Percentiles rank a stretch among this genome's conserved stretches.
These are phyloP conservation scores for Colletotrichum sp. DNA, from an alignment of 2,329 filamentous ascomycete genomes.

Conservation along the genomic window DNA sequence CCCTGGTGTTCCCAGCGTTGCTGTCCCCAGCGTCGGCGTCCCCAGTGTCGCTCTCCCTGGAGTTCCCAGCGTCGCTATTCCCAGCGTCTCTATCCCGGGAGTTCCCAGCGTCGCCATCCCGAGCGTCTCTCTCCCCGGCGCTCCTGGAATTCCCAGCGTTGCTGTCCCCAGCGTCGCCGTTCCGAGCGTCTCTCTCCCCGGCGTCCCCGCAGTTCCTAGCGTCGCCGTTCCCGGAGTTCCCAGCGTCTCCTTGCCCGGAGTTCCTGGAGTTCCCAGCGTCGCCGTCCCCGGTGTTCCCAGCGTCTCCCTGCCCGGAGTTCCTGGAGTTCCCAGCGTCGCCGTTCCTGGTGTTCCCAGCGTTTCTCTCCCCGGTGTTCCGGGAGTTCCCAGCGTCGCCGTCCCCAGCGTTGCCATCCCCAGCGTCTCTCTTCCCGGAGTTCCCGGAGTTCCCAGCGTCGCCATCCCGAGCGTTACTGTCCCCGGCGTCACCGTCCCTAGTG, in stretches of 20 bases:
- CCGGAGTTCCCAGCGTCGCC: neutral
- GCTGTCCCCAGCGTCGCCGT: neutral
- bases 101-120: neutral
- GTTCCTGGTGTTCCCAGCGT: neutral
- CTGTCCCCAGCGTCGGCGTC: neutral
- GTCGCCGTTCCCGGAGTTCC: no score
- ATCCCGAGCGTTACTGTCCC: neutral
- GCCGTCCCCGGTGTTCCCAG: neutral
- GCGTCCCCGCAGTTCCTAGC: neutral
- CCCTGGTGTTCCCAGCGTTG: neutral
- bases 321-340: neutral
- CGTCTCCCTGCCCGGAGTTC: neutral
- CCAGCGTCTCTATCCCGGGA: neutral
- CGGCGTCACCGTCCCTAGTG: neutral
- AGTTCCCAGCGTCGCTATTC: neutral
- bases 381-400: neutral
- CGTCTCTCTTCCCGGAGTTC: neutral
- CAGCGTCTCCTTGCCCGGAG: neutral
- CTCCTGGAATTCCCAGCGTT: neutral
- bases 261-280: neutral
- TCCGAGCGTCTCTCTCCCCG: neutral
- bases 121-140: neutral
- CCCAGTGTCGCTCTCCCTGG: neutral
- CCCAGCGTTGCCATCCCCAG: neutral
- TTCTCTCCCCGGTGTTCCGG: neutral